Percentiles rank a stretch among this genome's conserved stretches.
Evolutionary conservation across 495 filamentous ascomycete species (phyloP).

Genomic region (Bathelium albidoporum): DNA sequence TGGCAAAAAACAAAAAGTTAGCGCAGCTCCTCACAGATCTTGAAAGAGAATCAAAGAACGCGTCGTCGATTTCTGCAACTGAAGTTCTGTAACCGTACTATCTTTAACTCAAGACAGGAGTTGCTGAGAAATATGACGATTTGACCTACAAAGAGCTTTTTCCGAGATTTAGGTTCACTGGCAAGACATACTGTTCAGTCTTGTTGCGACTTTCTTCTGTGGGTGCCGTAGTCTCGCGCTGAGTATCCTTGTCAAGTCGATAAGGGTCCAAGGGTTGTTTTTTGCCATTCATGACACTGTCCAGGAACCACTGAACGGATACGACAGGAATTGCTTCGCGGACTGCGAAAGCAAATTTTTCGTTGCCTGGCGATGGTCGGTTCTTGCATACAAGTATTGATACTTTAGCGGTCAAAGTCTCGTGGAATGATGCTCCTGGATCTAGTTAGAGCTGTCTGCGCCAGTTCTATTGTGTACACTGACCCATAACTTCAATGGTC

Average conservation of each 20-base stretch:
- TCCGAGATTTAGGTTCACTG: neutral
- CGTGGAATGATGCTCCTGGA: slow-evolving; percentile 58
- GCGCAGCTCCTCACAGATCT: too few relatives aligned
- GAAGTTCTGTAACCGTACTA: too few relatives aligned
- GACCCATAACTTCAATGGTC: slow-evolving; percentile 61
- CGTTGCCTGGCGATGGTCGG: slow-evolving; percentile 46
- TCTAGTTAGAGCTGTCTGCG: slow-evolving; percentile 8
- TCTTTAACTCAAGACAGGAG: too few relatives aligned
- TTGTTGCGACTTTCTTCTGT: neutral
- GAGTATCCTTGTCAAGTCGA: neutral
- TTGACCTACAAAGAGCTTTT: neutral
- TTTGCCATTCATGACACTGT: slow-evolving; percentile 53
- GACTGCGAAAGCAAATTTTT: slow-evolving; percentile 67
- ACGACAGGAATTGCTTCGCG: slow-evolving; percentile 71
- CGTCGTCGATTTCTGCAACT: too few relatives aligned
- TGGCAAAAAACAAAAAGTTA: too few relatives aligned
- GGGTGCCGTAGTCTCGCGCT: neutral
- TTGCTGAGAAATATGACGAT: too few relatives aligned
- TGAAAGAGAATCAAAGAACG: too few relatives aligned
- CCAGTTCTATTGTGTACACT: slow-evolving; percentile 3
- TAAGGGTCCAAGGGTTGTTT: slow-evolving; percentile 38
- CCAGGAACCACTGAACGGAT: slow-evolving; percentile 70
- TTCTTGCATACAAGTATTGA: slow-evolving; percentile 59
- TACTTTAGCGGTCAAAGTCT: slow-evolving; percentile 53
- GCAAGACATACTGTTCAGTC: neutral